A percentile compares a stretch with the other conserved stretches of the same genome.
These are phyloP conservation scores for Aspergillus sp. DNA, from an alignment of 2,329 filamentous ascomycete species.

Conservation along the genomic window DNA sequence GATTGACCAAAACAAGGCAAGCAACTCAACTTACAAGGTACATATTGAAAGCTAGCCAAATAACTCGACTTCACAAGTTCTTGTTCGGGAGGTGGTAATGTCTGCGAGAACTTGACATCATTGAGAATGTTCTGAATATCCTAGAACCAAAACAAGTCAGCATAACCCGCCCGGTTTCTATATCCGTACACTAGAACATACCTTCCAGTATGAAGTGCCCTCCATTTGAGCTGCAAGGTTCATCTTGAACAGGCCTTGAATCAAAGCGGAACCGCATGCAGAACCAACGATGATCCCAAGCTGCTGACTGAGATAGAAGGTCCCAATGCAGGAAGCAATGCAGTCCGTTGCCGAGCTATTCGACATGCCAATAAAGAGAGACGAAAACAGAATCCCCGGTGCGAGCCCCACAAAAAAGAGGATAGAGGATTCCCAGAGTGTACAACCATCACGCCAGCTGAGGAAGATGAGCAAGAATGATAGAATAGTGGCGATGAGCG, in stretches of 20 bases:
- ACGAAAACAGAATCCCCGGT: conserved; percentile 16
- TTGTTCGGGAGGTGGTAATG: conserved; percentile 5
- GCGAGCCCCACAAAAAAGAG: background rate
- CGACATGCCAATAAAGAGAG: conserved; percentile 22
- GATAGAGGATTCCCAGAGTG: conserved; percentile 7
- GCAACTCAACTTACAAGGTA: conserved; percentile 8
- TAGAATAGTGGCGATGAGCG: conserved; percentile 1
- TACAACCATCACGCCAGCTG: conserved; percentile 16
- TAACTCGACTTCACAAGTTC: conserved; percentile 13
- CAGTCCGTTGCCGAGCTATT: conserved; percentile 8
- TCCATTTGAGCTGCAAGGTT: background rate
- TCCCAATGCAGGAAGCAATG: conserved; percentile 14
- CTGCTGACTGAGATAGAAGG: conserved; percentile 25
- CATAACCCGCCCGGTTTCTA: conserved; percentile 1
- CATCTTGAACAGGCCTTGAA: conserved; percentile 8
- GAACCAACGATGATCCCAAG: conserved; percentile 22
- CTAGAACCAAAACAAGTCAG: conserved; percentile 4
- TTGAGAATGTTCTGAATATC: conserved; percentile 14
- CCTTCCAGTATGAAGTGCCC: background rate
- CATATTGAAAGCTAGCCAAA: conserved; percentile 11
- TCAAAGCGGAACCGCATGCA: conserved; percentile 11
- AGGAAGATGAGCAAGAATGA: conserved; percentile 16
- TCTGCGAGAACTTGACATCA: conserved; percentile 10
- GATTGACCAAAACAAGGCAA: background rate
- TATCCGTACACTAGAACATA: background rate